Base-by-base conservation (phyloP, 805 yeast genomes). In the Millerago galiae region DNA sequence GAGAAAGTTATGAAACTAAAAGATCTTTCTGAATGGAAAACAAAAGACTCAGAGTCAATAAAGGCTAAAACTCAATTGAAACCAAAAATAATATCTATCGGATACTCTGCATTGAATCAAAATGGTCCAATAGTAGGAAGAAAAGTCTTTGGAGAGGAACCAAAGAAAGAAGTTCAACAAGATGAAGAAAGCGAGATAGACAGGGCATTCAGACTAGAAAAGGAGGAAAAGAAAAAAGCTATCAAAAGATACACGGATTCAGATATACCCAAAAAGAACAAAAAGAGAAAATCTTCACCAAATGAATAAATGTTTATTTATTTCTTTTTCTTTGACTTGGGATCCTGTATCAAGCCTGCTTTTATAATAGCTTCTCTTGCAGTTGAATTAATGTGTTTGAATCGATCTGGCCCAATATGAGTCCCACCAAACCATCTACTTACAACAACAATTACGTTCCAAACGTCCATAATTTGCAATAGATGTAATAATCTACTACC, bases 381-480 rank as follows among this genome's bases (percentile, higher is more conserved):
- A 1, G 88, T 77, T 4, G 89, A 71, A 56, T 91, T 93, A 44
- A 93, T 93, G 60, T 93, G 98, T 54, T 85, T 89, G 67, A 93
- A 93, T 48, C 96, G 68, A 61, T 87, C 97, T 0, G 98, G 93
- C 0, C 99, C 99, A 17, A 93, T 62, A 50, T 83, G 95, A 0
- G 74, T 72, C 5, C 99, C 99, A 14, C 96, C 96, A 60, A 75
- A 93, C 96, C 97, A 91, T 46, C 99, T 66, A 28, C 84, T 77
- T 2, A 91, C 64, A 13, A 68, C 71, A 3, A 90, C 96, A 49
- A 89, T 74, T 4, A 85, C 86, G 58, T 90, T 81, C 83, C 86
- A 77, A 2, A 76, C 84, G 53, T 87, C 88, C 85, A 83, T 83
- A 50, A 56, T 47, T 30, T 85, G 77, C 50, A 90, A 63, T 37